Conservation (phyloP, 2,329 filamentous ascomycete genomes). For the Corynespora cassiicola region DNA sequence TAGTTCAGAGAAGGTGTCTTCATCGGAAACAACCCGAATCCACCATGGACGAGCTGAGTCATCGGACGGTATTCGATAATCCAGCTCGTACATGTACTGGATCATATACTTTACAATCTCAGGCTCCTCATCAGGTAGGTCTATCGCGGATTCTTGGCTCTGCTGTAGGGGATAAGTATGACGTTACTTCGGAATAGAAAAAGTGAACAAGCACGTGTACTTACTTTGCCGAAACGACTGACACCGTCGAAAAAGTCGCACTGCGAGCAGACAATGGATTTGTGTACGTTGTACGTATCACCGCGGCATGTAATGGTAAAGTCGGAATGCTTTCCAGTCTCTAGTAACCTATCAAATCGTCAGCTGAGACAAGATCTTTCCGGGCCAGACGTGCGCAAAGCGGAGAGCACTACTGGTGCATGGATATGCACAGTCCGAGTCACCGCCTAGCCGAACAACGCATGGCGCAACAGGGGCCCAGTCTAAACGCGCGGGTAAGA, state of each 20-base stretch:
- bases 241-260: conserved; percentile 2
- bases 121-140: background rate
- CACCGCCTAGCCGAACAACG: too few species aligned
- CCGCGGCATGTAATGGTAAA: conserved; percentile 14
- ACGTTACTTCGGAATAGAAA: too few species aligned
- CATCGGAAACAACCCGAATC: too few species aligned
- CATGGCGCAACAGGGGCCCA: too few species aligned
- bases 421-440: too few species aligned
- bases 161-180: too few species aligned
- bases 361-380: too few species aligned
- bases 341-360: conserved; percentile 3
- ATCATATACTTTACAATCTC: conserved; percentile 2
- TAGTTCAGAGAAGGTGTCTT: too few species aligned
- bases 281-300: conserved; percentile 2
- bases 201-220: background rate
- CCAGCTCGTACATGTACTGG: background rate
- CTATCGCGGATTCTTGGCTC: background rate
- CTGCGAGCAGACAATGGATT: conserved; percentile 3
- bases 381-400: too few species aligned
- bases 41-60: too few species aligned
- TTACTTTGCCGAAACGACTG: conserved; percentile 3
- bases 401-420: too few species aligned
- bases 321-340: conserved; percentile 16
- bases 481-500: too few species aligned
- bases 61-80: background rate